Base-by-base conservation (phyloP, 306 rosid genomes). In the Rosa persica region DNA sequence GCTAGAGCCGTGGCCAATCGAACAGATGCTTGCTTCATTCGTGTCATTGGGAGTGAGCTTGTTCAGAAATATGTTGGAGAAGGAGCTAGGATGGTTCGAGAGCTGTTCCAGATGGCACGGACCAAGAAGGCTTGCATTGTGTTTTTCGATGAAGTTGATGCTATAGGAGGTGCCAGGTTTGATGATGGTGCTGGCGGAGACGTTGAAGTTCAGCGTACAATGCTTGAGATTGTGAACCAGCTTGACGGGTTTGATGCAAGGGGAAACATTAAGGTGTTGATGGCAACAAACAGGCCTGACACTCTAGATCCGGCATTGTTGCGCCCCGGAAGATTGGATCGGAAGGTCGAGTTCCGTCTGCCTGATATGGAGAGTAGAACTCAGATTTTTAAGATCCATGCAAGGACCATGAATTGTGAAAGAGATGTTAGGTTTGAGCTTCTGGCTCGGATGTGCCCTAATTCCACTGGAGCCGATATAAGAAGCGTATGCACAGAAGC, bases 161-260 rank as follows among this genome's bases (percentile, higher is more conserved):
- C 99, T 61, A 96, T 96, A 20, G 99, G 98, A 81, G 98, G 97
- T 78, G 98, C 99, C 1, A 88, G 98, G 4, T 96, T 96, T 87
- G 99, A 96, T 62, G 99, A 93, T 82, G 98, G 98, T 77, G 98
- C 91, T 67, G 98, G 97, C n/a, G 99, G 98, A 38, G 99, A 96
- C 81, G 89, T 89, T 49, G 98, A 93, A 78, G 99, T 96, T 79
- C 99, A 96, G 48, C 93, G 99, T 3, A 91, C 98, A 1, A 91
- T 96, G 98, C 97, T 96, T 81, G 99, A 96, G 85, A 93, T 96
- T 82, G 97, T 96, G 81, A 96, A 96, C 87, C 99, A 96, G 72
- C 97, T 96, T 40, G 99, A 96, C 85, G 99, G 99, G 5, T 96
- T 96, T 82, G 99, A 96, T 82, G 96, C 98, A 5, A 90, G 96